Conservation (phyloP, 2,329 filamentous ascomycete species). For the Aspergillus flavus region DNA sequence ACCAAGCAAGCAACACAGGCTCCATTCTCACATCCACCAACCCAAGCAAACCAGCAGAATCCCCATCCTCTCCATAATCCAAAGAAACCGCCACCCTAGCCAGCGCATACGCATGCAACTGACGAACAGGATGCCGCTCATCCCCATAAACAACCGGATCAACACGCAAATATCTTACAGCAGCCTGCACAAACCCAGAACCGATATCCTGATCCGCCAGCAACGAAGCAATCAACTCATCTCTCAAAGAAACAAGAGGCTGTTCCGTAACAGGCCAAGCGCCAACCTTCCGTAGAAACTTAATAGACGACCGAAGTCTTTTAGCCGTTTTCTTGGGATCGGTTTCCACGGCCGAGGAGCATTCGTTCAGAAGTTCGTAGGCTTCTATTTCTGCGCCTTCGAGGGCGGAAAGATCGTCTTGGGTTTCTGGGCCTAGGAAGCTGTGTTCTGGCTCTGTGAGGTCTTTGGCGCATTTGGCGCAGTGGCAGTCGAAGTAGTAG, state of each 20-base stretch:
- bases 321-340: conserved; percentile 34
- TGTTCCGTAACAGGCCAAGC: conserved; percentile 55
- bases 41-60: conserved; percentile 15
- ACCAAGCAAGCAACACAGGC: conserved; percentile 37
- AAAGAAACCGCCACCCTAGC: conserved; percentile 33
- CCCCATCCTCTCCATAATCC: conserved; percentile 27
- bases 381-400: conserved; percentile 27
- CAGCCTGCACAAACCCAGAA: conserved; percentile 54
- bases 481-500: conserved; percentile 63
- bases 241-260: conserved; percentile 57
- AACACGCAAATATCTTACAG: conserved; percentile 54
- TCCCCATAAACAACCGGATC: conserved; percentile 55
- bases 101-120: conserved; percentile 48
- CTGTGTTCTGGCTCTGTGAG: conserved; percentile 19
- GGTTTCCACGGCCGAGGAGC: conserved; percentile 17
- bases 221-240: conserved; percentile 55
- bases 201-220: conserved; percentile 48
- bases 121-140: conserved; percentile 55
- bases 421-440: conserved; percentile 12
- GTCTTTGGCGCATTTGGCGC: conserved; percentile 50
- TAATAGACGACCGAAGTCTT: conserved; percentile 44
- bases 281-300: conserved; percentile 38
- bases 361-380: conserved; percentile 26
- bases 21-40: conserved; percentile 31
- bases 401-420: conserved; percentile 14